A percentile compares a stretch with the other conserved stretches of the same genome.
Conservation (phyloP, 2,329 filamentous ascomycete species). For the Colletotrichum eleusines region DNA sequence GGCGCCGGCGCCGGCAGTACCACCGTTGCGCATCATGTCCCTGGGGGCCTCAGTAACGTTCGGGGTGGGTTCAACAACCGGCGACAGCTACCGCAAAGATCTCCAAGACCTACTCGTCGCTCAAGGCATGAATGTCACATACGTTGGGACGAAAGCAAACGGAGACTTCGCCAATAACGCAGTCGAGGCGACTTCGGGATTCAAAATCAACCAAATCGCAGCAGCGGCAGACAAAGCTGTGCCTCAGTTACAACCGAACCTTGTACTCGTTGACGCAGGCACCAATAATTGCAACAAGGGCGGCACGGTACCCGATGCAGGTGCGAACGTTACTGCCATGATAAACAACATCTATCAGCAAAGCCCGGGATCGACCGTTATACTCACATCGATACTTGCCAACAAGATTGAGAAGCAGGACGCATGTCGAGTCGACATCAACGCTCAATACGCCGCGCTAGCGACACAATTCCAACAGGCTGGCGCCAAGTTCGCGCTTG, state of each 20-base stretch:
- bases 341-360: conserved; percentile 38
- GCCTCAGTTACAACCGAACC: conserved; percentile 40
- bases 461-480: conserved; percentile 24
- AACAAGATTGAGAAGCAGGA: conserved; percentile 39
- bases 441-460: conserved; percentile 37
- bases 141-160: conserved; percentile 21
- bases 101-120: conserved; percentile 45
- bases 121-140: conserved; percentile 28
- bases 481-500: conserved; percentile 41
- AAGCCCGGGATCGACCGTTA: conserved; percentile 40
- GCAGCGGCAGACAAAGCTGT: conserved; percentile 22
- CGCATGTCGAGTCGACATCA: conserved; percentile 41
- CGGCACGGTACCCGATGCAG: conserved; percentile 28
- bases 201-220: conserved; percentile 35
- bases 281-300: conserved; percentile 44
- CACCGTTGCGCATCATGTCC: conserved; percentile 31
- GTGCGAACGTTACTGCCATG: conserved; percentile 36
- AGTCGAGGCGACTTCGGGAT: conserved; percentile 32
- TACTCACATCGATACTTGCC: conserved; percentile 30
- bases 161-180: conserved; percentile 35
- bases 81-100: conserved; percentile 54
- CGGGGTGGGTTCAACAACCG: conserved; percentile 46
- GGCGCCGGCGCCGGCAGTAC: conserved; percentile 19
- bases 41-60: conserved; percentile 36
- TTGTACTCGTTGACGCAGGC: conserved; percentile 44